phyloP scores from a whole-genome alignment of 805 yeast species.

The Myxozyma neotropica region DNA sequence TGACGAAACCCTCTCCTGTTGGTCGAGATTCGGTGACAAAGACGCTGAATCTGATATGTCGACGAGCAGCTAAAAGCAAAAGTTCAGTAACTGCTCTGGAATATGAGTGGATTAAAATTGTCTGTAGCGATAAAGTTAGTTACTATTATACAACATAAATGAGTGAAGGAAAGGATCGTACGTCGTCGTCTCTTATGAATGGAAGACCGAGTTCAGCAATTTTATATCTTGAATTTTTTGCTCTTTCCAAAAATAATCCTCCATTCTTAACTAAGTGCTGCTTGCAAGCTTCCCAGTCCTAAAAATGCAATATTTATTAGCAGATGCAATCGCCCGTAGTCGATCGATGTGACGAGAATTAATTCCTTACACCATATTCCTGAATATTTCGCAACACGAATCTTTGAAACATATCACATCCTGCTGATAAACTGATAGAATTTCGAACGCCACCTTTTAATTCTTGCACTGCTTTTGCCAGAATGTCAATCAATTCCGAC shows the following conservation, averaged over 20 bases:
- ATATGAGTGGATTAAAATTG: constrained; percentile 81
- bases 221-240: constrained; percentile 83
- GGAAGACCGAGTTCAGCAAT: constrained; percentile 87
- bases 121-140: constrained; percentile 13
- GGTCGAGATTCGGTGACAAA: constrained; percentile 94
- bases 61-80: constrained; percentile 73
- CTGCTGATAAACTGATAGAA: constrained; percentile 92
- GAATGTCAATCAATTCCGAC: constrained; percentile 82
- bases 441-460: constrained; percentile 81
- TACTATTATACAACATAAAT: neutral
- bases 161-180: constrained; percentile 35
- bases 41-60: constrained; percentile 81
- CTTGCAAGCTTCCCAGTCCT: constrained; percentile 92
- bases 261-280: constrained; percentile 91
- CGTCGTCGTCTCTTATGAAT: constrained; percentile 91
- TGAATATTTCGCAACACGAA: constrained; percentile 89
- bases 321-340: no score
- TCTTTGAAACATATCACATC: constrained; percentile 94
- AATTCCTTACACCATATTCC: constrained; percentile 57
- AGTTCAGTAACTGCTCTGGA: constrained; percentile 87
- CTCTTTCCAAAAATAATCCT: constrained; percentile 84
- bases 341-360: no score
- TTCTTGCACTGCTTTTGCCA: constrained; percentile 72
- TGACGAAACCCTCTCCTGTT: constrained; percentile 67
- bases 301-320: neutral